Conservation (phyloP, 108 stramenopile genomes). For the Cyclotella atomus region DNA sequence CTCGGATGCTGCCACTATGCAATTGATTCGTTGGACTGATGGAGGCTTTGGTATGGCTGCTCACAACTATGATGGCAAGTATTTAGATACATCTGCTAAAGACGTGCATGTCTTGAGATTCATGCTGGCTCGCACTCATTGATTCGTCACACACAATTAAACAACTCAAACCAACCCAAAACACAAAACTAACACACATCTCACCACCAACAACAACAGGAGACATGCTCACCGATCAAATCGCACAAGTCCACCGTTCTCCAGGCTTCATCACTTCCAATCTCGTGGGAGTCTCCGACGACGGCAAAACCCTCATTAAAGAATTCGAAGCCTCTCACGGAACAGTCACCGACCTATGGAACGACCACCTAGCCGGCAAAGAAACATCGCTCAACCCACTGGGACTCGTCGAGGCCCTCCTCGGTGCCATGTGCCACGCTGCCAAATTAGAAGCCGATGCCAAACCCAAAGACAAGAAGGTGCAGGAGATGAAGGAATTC, state of each 20-base stretch:
- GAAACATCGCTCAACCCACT: slow-evolving; percentile 97
- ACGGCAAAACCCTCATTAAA: slow-evolving; percentile 89
- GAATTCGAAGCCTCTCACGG: slow-evolving; percentile 97
- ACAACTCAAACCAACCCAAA: no score
- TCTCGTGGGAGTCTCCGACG: slow-evolving; percentile 90
- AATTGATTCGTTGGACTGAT: slow-evolving; percentile 97
- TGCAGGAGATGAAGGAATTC: slow-evolving; percentile 55
- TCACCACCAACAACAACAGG: slow-evolving; percentile 1
- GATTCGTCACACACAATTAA: no score
- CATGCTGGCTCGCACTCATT: no score
- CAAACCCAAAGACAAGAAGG: slow-evolving; percentile 61
- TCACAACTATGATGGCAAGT: slow-evolving; percentile 97
- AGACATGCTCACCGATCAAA: slow-evolving; percentile 93
- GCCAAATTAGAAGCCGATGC: slow-evolving; percentile 79
- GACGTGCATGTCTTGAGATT: no score
- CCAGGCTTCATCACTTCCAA: slow-evolving; percentile 98
- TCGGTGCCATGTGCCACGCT: slow-evolving; percentile 95
- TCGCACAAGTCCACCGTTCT: slow-evolving; percentile 97
- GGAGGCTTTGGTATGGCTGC: slow-evolving; percentile 98
- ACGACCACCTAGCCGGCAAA: slow-evolving; percentile 94
- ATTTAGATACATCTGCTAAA: no score
- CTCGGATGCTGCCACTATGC: slow-evolving; percentile 98
- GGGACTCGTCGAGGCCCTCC: slow-evolving; percentile 95
- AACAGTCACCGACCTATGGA: slow-evolving; percentile 95
- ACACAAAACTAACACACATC: background rate